Percentiles rank a stretch among this genome's conserved stretches.
phyloP scores from a whole-genome alignment of 129 eudicot species.

The Kitagawia praeruptora region DNA sequence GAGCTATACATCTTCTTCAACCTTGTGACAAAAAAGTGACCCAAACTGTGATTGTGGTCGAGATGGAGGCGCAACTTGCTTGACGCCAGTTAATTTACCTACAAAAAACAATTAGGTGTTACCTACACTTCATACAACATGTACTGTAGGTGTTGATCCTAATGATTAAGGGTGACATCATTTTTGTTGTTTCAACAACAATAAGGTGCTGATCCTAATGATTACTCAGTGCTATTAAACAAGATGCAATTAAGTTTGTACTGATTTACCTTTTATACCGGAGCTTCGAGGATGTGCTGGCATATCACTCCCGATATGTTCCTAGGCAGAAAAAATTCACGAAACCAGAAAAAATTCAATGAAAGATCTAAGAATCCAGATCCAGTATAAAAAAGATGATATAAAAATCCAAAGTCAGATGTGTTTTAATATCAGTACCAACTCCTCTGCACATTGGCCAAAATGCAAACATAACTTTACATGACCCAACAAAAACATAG shows the following conservation, averaged over 20 bases:
- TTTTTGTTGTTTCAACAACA: background rate
- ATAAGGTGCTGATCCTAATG: background rate
- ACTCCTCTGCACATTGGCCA: background rate
- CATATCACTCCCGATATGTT: background rate
- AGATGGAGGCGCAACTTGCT: constrained; percentile 22
- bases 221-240: background rate
- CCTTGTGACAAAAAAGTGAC: constrained; percentile 12
- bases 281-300: background rate
- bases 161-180: background rate
- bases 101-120: constrained; percentile 13
- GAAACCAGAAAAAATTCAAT: background rate
- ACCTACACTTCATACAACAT: constrained; percentile 5
- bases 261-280: background rate
- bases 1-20: constrained; percentile 33
- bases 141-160: background rate
- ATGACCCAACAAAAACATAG: background rate
- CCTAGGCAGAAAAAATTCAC: background rate
- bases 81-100: constrained; percentile 31
- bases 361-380: background rate
- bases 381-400: background rate
- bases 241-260: background rate
- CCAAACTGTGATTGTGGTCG: constrained; percentile 24
- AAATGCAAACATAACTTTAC: background rate
- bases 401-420: background rate
- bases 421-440: background rate